Base-by-base conservation (phyloP, 768 basidiomycete genomes). In the Podaxis pistillaris region DNA sequence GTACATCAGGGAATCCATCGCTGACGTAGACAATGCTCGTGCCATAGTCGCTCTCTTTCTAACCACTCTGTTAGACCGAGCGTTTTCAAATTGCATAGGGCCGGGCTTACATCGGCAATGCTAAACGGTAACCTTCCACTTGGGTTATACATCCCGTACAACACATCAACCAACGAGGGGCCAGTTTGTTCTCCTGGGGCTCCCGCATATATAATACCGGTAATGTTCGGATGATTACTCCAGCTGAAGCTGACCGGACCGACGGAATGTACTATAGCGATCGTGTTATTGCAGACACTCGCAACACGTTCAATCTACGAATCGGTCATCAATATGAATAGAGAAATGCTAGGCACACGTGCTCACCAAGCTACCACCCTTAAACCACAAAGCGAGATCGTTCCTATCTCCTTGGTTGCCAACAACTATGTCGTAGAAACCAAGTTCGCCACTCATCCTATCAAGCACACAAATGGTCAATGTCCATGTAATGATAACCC, bases 241-340 rank as follows among this genome's bases (percentile, higher is more conserved):
- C 92, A 94, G 7, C 79, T 69, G 73, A 94, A 83, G n/a, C 84
- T 69, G 2, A 91, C 82, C 0, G 89, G 87, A 3, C 93, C 93
- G 36, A 93, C 89, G 7, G 86, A 86, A 73, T 94, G 88, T 1
- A 90, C 76, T 15, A 96, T 83, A 26, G 93, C 94, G 58, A 95
- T 82, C 4, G 90, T 93, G 71, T 93, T 93, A 65, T 77, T 83
- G 73, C 87, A 88, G 0, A 84, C 81, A 4, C 83, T 79, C 0
- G 94, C 92, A 3, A 89, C 87, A 0, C 78, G 72, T 60, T 80
- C 67, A 71, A 79, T 64, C 87, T 79, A 33, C 5, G 12, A 59
- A 81, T 66, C 58, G n/a, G 75, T 74, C 56, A 75, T 72, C 2
- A 69, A 73, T 65, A 70, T 26, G 33, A 38, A 24, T 7, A 12